Evolutionary conservation across 306 rosid genomes (phyloP), one percentile per base, ranked within the genome.

Genomic region (Ziziphus jujuba): DNA sequence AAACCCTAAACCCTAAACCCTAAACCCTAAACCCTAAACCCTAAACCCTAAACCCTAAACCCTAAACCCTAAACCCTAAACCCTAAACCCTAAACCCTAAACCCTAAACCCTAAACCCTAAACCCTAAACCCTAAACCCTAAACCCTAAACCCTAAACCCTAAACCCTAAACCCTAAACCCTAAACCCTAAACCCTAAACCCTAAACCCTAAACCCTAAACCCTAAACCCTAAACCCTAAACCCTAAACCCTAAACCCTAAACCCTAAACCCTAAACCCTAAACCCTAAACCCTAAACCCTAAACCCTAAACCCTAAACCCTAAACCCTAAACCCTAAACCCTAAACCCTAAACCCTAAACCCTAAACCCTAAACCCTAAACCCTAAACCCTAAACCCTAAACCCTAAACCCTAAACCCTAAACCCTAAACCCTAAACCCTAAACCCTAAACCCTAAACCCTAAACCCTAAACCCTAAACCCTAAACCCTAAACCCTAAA

Each of bases 61-160:
- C 59, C 59, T 54, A 54, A 54, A 54, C 59, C 59, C 59, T 54
- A 54, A 54, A 54, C 59, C 59, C 59, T 54, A 54, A 54, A 54
- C 59, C 59, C 59, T 54, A 54, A 54, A 54, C 59, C 59, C 59
- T 54, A 54, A 54, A 19, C 59, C 59, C 28, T 7, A 54, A 54
- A 19, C 59, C 59, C 28, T n/a, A 54, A 54, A 19, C 59, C 59
- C 28, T n/a, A 54, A 54, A 54, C 23, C 59, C 59, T 23, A n/a
- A 54, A 54, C 23, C 59, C 24, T 15, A n/a, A 54, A 54, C 23
- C 59, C 59, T 23, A n/a, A 54, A 54, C 23, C 23, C 23, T 23
- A 19, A 54, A 19, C 59, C 59, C 28, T n/a, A 54, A 54, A 19
- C 59, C 59, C 28, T n/a, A 54, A 54, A 19, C 59, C 59, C 28